Base-by-base conservation (phyloP, 148 eudicot species). In the Chenopodium berlandieri region DNA sequence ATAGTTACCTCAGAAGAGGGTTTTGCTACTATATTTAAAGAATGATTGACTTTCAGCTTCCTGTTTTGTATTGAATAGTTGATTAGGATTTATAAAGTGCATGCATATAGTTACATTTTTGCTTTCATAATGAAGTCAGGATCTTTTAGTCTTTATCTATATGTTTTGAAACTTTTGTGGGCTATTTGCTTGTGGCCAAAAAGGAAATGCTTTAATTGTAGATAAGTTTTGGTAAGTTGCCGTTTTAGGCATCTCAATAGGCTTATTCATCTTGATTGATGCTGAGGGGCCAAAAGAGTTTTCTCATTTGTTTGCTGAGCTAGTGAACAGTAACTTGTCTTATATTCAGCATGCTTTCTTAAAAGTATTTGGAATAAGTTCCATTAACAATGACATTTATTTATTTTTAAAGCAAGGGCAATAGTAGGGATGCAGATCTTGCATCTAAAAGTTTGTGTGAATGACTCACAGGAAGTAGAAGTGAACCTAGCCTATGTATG, bases 211-310 rank as follows among this genome's bases (percentile, higher is more conserved):
- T 62, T 22, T 34, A 56, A 32, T 54, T 31, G 44, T 70, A 52
- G 40, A 50, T 54, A 50, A 56, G 14, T 40, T 75, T 76, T 60
- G 47, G 54, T 63, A 1, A 46, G n/a, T 82, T 70, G 70, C 54
- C 71, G 67, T 67, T 82, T 37, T 82, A 22, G 75, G 80, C 80
- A 71, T 63, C 62, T 56, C 60, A 56, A 44, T 69, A 69, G 47
- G 76, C 20, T 54, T 31, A 13, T 34, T 17, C 23, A 6, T 76
- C 60, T 70, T 60, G 72, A 37, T 17, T 8, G 54, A 69, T 56
- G 71, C 46, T 77, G 31, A 76, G 80, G 77, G 76, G 25, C 75
- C 68, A 47, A 23, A 71, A 70, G 62, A 76, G 47, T 48, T 75
- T 14, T 54, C 11, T 25, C 52, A 71, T 58, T 58, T 40, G 9